phyloP scores from a whole-genome alignment of 2,329 filamentous ascomycete species.

The Diaporthe ampelina region DNA sequence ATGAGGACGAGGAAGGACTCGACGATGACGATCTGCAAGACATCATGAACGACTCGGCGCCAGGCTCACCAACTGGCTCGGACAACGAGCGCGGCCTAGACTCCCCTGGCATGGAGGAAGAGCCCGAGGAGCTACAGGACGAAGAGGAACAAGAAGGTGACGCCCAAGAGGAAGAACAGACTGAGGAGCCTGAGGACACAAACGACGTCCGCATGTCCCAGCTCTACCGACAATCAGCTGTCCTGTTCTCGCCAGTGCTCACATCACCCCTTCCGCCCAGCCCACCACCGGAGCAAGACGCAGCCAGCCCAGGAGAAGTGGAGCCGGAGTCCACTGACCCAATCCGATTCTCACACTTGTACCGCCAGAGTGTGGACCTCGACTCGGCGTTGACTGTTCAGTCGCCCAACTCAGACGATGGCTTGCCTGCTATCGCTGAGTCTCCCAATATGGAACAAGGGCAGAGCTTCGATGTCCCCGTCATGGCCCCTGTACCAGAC shows the following conservation, averaged over 20 bases:
- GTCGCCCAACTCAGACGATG: slow-evolving; percentile 14
- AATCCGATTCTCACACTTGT: slow-evolving; percentile 33
- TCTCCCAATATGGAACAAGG: slow-evolving; percentile 27
- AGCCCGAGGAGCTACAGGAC: neutral
- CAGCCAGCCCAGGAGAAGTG: neutral
- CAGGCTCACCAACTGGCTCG: slow-evolving; percentile 33
- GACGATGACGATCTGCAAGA: slow-evolving; percentile 1
- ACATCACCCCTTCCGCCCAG: slow-evolving; percentile 21
- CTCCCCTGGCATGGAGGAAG: slow-evolving; percentile 12
- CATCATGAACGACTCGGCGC: slow-evolving; percentile 15
- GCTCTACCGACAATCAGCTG: slow-evolving; percentile 25
- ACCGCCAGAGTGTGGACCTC: slow-evolving; percentile 37
- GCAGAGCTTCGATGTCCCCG: neutral
- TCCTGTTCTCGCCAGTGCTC: slow-evolving; percentile 8
- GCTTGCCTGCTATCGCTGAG: slow-evolving; percentile 26
- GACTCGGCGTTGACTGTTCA: slow-evolving; percentile 8
- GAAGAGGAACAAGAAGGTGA: neutral
- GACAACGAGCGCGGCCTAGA: slow-evolving; percentile 10
- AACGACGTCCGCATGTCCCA: slow-evolving; percentile 31
- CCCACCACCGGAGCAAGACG: slow-evolving; percentile 25
- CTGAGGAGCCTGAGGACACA: neutral
- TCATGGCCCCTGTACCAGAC: slow-evolving; percentile 9
- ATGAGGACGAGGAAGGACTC: neutral
- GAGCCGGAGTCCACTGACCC: slow-evolving; percentile 11
- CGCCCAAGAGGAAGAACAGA: neutral